Percentiles rank a stretch among this genome's conserved stretches.
These are phyloP conservation scores for Suillus subalutaceus DNA, from an alignment of 768 basidiomycete species.

Conservation along the genomic window DNA sequence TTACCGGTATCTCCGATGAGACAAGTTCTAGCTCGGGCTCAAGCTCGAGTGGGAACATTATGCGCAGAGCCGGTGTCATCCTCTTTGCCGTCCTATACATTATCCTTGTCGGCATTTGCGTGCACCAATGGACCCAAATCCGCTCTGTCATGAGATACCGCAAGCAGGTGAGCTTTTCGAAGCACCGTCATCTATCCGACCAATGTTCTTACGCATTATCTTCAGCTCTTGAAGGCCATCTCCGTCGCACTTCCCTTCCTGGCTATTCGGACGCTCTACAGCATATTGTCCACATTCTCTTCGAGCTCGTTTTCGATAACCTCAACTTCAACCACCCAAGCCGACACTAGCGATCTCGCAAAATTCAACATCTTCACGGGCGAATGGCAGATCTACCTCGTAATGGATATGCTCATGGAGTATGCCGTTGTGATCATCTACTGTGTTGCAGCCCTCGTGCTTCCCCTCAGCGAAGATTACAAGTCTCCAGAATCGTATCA, in stretches of 20 bases:
- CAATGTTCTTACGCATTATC: constrained; percentile 14
- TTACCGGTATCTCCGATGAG: constrained; percentile 33
- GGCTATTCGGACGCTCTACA: constrained; percentile 46
- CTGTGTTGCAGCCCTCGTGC: constrained; percentile 22
- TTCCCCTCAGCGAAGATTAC: constrained; percentile 24
- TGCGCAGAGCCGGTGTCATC: constrained; percentile 37
- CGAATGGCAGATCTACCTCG: constrained; percentile 53
- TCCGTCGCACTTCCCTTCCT: constrained; percentile 62
- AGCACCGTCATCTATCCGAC: constrained; percentile 2
- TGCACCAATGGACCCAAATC: constrained; percentile 57
- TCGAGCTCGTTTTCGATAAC: constrained; percentile 43
- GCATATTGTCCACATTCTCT: constrained; percentile 57
- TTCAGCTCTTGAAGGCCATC: constrained; percentile 59
- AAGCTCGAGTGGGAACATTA: constrained; percentile 24
- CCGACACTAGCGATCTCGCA: constrained; percentile 35
- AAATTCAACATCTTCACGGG: constrained; percentile 57
- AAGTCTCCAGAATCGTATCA: constrained; percentile 16
- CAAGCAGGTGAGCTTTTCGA: constrained; percentile 35
- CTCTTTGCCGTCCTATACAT: constrained; percentile 42
- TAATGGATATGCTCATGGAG: constrained; percentile 60
- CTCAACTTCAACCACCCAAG: background rate
- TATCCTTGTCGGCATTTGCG: constrained; percentile 46
- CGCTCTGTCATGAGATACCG: constrained; percentile 31
- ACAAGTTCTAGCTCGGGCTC: constrained; percentile 21
- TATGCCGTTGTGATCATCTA: constrained; percentile 49